phyloP scores from a whole-genome alignment of 2,329 filamentous ascomycete species.

The Lasiodiplodia hormozganensis region DNA sequence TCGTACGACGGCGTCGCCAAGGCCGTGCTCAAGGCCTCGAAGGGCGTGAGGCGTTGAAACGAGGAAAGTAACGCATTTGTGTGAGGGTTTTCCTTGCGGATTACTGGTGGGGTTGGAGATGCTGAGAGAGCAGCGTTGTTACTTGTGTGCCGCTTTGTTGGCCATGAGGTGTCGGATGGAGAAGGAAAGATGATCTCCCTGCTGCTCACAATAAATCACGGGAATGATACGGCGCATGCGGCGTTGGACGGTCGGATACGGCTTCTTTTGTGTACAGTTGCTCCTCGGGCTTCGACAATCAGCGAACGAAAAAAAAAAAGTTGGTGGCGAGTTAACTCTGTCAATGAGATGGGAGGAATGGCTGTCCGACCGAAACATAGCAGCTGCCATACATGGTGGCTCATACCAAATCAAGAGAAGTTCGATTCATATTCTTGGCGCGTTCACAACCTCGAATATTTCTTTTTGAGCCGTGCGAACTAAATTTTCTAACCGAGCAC shows the following conservation, averaged over 20 bases:
- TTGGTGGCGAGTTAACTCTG: neutral
- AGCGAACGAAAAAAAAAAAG: conserved; percentile 6
- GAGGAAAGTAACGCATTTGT: conserved; percentile 1
- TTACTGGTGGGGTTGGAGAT: neutral
- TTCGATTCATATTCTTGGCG: conserved; percentile 5
- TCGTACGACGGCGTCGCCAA: conserved; percentile 64
- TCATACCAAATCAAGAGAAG: conserved; percentile 21
- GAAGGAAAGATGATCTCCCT: neutral
- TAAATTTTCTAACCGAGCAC: neutral
- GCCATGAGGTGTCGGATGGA: neutral
- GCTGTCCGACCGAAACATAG: conserved; percentile 3
- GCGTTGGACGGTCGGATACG: conserved; percentile 19
- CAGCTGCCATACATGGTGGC: conserved; percentile 3
- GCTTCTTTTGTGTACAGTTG: conserved; percentile 25
- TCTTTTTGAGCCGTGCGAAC: neutral
- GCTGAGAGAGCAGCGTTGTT: conserved; percentile 4
- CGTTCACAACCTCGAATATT: neutral
- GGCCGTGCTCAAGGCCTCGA: conserved; percentile 64
- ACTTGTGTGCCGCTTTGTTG: neutral
- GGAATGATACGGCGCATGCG: conserved; percentile 25
- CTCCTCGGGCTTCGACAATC: conserved; percentile 20
- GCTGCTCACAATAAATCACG: conserved; percentile 23
- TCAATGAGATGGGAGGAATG: conserved; percentile 5
- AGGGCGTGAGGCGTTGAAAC: conserved; percentile 60
- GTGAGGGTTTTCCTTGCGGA: neutral